phyloP scores from a whole-genome alignment of 2,329 filamentous ascomycete genomes.

The Paraphaeosphaeria sporulosa region DNA sequence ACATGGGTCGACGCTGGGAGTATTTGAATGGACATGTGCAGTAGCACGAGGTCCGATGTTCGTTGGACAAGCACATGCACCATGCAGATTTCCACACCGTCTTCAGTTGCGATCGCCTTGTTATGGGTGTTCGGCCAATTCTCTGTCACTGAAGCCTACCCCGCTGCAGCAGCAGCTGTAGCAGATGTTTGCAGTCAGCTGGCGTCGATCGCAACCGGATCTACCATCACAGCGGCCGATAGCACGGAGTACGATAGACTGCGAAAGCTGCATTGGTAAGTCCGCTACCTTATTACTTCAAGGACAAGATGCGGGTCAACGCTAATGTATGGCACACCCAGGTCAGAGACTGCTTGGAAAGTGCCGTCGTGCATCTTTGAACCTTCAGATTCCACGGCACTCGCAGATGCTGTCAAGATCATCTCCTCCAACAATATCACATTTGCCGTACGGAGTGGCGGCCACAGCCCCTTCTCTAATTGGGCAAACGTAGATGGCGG shows the following conservation, averaged over 20 bases:
- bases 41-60: too few species aligned
- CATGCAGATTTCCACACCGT: too few species aligned
- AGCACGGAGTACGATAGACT: background rate
- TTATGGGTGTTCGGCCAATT: too few species aligned
- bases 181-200: too few species aligned
- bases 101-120: too few species aligned
- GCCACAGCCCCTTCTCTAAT: conserved; percentile 32
- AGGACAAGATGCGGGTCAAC: too few species aligned
- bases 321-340: background rate
- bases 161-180: too few species aligned
- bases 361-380: conserved; percentile 9
- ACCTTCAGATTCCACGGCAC: background rate
- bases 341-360: conserved; percentile 15
- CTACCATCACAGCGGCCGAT: background rate
- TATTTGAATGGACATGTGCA: too few species aligned
- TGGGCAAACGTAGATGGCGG: conserved; percentile 20
- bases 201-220: conserved; percentile 13
- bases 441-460: conserved; percentile 42
- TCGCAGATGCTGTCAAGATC: background rate
- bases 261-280: conserved; percentile 12
- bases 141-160: too few species aligned
- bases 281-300: background rate
- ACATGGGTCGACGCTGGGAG: too few species aligned
- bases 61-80: too few species aligned
- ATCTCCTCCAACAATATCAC: conserved; percentile 1